Base-by-base conservation (phyloP, 257 asterid genomes). In the Primulina tabacum region DNA sequence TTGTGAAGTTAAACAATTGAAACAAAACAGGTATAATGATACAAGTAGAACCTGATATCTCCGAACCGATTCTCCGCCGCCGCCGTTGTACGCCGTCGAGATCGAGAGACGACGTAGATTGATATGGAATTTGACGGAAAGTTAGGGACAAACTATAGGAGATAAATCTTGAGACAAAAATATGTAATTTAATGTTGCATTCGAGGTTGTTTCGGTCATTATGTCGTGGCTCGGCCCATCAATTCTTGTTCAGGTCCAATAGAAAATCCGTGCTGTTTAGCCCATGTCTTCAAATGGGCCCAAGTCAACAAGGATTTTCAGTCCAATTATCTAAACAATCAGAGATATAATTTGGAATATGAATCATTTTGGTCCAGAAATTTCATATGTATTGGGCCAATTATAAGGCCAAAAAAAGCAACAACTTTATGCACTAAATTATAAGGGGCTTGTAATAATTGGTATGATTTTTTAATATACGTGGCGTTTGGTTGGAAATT, bases 61-160 rank as follows among this genome's bases (percentile, higher is more conserved):
- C 79, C 72, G 76, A 69, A 43, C 67, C 53, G 60, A 64, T 70
- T 62, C 35, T 17, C 71, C 76, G 83, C 76, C 82, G 76, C 33
- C 57, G 73, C 70, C 55, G 81, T 34, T 76, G 43, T 60, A 38
- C 62, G 60, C 78, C 71, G 78, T 65, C 4, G 71, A 62, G 70
- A 75, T 65, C 4, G 71, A 62, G 70, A 75, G 64, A 16, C 4
- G 67, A 71, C 16, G 76, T 37, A 21, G 63, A 64, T 50, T 4
- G 1, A 65, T 72, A 10, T 37, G 60, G 73, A 59, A 29, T 4
- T 29, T 68, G 74, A 32, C 60, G 67, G 73, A 62, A 38, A 75
- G 67, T 32, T 71, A 61, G 75, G 75, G 76, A 79, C 72, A 75
- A 62, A 66, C 73, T 34, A 65, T 52, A 16, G 64, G 60, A 72